These are phyloP conservation scores for Trichoderma harzianum DNA, from an alignment of 2,329 filamentous ascomycete genomes.

Conservation along the genomic window DNA sequence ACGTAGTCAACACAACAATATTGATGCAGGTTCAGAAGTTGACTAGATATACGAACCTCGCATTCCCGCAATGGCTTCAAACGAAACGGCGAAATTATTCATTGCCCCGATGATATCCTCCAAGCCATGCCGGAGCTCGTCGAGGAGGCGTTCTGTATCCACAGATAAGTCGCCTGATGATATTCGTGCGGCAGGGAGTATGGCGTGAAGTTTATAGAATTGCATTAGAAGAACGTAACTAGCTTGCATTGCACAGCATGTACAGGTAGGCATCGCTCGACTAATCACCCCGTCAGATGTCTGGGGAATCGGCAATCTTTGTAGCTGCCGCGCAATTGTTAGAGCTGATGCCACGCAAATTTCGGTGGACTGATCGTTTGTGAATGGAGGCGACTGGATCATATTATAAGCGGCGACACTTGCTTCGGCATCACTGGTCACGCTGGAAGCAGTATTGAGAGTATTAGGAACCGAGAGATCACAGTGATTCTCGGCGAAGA, in stretches of 20 bases:
- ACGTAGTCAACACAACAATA: background rate
- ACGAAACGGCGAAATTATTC: background rate
- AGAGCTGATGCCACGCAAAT: background rate
- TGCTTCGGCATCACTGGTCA: background rate
- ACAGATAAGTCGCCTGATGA: background rate
- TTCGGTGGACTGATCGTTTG: background rate
- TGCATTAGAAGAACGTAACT: background rate
- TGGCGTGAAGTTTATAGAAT: background rate
- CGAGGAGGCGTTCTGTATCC: background rate
- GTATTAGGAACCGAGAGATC: background rate
- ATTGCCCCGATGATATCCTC: background rate
- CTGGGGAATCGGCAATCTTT: background rate
- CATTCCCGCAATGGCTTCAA: background rate
- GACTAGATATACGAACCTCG: background rate
- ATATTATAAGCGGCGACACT: background rate
- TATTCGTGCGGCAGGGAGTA: background rate
- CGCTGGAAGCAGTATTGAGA: background rate
- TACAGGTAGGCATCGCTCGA: background rate
- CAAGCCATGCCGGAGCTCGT: background rate
- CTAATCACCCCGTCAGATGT: background rate
- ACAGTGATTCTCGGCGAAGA: background rate
- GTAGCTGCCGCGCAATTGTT: background rate
- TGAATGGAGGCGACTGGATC: background rate
- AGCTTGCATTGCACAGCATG: background rate
- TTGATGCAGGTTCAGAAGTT: background rate